Evolutionary conservation across 2,329 filamentous ascomycete species (phyloP), one percentile per base, ranked within the genome.

Genomic region (Lecanosticta acicola): DNA sequence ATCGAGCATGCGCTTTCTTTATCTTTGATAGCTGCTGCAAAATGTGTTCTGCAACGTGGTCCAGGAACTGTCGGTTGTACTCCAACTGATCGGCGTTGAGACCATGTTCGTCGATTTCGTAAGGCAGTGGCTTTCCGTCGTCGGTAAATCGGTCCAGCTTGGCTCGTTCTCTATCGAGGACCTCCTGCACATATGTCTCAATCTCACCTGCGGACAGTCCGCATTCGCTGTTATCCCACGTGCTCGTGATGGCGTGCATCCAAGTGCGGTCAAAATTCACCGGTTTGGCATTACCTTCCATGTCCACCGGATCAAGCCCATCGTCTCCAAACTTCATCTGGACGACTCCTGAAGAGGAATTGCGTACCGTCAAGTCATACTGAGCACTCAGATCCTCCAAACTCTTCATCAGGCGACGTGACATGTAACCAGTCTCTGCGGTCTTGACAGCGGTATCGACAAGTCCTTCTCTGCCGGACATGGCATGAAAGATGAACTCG

Each of bases 371-470:
- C 59, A 94, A 81, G 60, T 98, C 93, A 60, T 98, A 98, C 59
- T 89, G 82, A 0, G 87, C 88, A 1, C 90, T 95, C 2, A 97
- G 72, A 73, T 98, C 93, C 65, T 98, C 93, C 39, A 98, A 71
- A 2, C 88, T 95, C 69, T 98, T 98, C 91, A 98, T 98, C 64
- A 98, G 68, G 57, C 93, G 83, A 70, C 93, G 84, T 53, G 91
- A 97, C 93, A 98, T 98, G 71, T 98, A 98, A 54, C 93, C 93
- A 9, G 93, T 98, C 68, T 98, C 93, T 43, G 93, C 93, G 43
- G 93, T 98, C 73, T 98, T 98, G 71, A 97, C 93, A 50, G 93
- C 93, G 2, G 93, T 98, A 78, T 98, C 93, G 62, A 98, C 90
- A 56, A 98, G 73, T 80, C 93, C 93, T 80, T 97, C 93, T 81